A percentile compares a stretch with the other conserved stretches of the same genome.
These are phyloP conservation scores for Hura crepitans DNA, from an alignment of 441 rosid genomes.

Conservation along the genomic window DNA sequence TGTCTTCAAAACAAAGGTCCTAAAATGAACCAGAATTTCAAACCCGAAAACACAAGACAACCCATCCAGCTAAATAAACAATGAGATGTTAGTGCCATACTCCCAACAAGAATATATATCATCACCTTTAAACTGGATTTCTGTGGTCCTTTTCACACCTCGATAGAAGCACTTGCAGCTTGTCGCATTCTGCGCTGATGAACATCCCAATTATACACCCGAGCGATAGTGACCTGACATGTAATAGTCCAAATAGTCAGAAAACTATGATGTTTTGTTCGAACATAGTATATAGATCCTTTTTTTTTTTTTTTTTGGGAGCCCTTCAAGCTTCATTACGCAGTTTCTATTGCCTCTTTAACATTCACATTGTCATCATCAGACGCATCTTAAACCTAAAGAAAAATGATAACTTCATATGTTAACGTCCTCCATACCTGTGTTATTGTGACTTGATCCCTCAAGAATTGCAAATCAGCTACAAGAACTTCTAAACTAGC, in stretches of 20 bases:
- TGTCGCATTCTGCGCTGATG: constrained; percentile 69
- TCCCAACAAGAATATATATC: not conserved
- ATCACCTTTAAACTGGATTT: constrained; percentile 12
- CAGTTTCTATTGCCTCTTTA: not conserved
- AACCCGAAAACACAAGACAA: constrained; percentile 6
- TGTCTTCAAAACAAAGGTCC: not conserved
- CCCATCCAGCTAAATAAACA: constrained; percentile 13
- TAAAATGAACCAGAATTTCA: not conserved
- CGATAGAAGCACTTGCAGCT: constrained; percentile 41
- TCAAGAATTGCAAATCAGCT: constrained; percentile 80
- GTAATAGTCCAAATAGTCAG: constrained; percentile 7
- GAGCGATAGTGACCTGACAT: constrained; percentile 68
- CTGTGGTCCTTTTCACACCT: constrained; percentile 31
- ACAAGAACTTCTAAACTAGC: constrained; percentile 90
- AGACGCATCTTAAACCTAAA: not conserved
- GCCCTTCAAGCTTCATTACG: not conserved
- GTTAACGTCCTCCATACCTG: constrained; percentile 44
- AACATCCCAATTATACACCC: constrained; percentile 84
- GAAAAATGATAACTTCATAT: not conserved
- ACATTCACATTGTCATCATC: not conserved
- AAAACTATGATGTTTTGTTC: not conserved
- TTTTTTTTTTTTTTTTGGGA: not conserved
- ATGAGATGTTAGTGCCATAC: constrained; percentile 15
- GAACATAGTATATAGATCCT: too few relatives aligned
- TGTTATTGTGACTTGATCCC: constrained; percentile 93